Conservation (phyloP, 2,329 filamentous ascomycete species). For the Pyrenophora tritici-repentis region DNA sequence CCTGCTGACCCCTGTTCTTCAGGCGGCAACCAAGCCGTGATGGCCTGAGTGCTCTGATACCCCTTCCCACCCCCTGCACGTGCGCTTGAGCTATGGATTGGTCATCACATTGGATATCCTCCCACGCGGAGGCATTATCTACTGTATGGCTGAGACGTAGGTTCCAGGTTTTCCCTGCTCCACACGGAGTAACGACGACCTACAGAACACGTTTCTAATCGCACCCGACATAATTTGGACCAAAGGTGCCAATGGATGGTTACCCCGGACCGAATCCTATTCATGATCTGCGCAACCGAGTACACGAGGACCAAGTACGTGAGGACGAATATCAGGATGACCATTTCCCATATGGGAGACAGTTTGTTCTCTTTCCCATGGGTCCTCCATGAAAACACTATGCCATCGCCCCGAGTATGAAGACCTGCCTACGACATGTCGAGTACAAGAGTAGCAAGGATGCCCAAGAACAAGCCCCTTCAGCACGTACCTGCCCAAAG, state of each 20-base stretch:
- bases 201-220: not conserved
- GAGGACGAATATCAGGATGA: too few relatives aligned
- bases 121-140: constrained; percentile 11
- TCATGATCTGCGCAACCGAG: too few relatives aligned
- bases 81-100: constrained; percentile 18
- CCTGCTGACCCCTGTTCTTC: constrained; percentile 27
- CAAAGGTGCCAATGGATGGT: too few relatives aligned
- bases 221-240: not conserved
- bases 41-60: constrained; percentile 37
- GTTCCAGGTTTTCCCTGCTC: constrained; percentile 4
- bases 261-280: too few relatives aligned
- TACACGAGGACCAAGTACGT: too few relatives aligned
- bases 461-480: not conserved
- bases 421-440: not conserved
- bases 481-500: constrained; percentile 12
- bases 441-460: not conserved
- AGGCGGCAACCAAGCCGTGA: constrained; percentile 45
- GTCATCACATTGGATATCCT: constrained; percentile 22
- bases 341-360: too few relatives aligned
- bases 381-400: too few relatives aligned
- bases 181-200: constrained; percentile 3
- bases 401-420: too few relatives aligned
- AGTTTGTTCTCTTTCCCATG: too few relatives aligned
- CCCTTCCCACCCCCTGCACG: constrained; percentile 15
- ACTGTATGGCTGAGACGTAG: constrained; percentile 23